Percentiles rank a stretch among this genome's conserved stretches.
These are phyloP conservation scores for Astrephomene gubernaculifera DNA, from an alignment of 139 green algal genomes.

Conservation along the genomic window DNA sequence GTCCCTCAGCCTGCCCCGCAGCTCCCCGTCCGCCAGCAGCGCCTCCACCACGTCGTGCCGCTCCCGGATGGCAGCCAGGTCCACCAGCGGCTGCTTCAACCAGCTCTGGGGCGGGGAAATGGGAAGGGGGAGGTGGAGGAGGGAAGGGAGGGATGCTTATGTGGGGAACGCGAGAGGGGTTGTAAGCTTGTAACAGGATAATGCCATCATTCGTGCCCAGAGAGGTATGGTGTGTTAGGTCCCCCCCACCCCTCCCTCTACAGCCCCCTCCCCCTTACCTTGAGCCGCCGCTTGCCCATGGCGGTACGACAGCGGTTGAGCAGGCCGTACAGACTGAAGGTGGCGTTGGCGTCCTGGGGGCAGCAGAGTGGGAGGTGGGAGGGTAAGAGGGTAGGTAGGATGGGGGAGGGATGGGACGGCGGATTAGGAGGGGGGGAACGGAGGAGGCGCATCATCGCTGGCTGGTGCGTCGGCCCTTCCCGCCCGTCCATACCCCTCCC, in stretches of 20 bases:
- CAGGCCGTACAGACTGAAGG: slow-evolving; percentile 91
- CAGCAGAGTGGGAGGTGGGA: too few species aligned
- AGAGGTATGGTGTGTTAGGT: too few species aligned
- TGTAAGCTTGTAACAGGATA: too few species aligned
- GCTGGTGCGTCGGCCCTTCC: background rate
- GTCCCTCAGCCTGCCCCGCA: slow-evolving; percentile 81
- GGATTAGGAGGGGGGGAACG: background rate
- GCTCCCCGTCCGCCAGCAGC: slow-evolving; percentile 74
- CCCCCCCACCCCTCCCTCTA: too few species aligned
- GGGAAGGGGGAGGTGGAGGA: background rate
- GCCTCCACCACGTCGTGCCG: slow-evolving; percentile 91
- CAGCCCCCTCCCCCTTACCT: slow-evolving; percentile 64
- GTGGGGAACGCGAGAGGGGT: too few species aligned
- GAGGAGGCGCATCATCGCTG: background rate
- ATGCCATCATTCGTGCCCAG: too few species aligned
- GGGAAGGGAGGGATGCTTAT: background rate
- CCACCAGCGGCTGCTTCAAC: slow-evolving; percentile 95
- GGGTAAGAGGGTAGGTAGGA: too few species aligned
- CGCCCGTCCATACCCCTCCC: background rate
- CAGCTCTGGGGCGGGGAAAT: slow-evolving; percentile 71
- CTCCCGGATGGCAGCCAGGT: slow-evolving; percentile 71
- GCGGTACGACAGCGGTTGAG: slow-evolving; percentile 88
- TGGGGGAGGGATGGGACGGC: too few species aligned
- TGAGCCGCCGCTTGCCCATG: slow-evolving; percentile 95
- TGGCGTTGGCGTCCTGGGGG: slow-evolving; percentile 78